Base-by-base conservation (phyloP, 345 rosid species). In the Gossypium ekmanianum region DNA sequence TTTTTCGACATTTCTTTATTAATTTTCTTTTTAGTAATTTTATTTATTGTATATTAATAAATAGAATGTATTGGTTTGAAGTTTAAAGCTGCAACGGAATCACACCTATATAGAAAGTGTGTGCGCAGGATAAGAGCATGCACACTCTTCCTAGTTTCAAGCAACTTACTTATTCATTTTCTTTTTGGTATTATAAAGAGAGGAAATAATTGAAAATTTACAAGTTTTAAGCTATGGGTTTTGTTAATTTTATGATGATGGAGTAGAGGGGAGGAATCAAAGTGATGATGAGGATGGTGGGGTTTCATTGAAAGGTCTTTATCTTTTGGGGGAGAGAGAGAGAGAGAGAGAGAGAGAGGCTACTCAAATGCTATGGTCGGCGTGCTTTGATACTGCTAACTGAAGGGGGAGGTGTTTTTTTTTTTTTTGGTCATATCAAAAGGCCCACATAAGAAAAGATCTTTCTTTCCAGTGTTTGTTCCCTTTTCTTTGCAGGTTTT, bases 21-120 rank as follows among this genome's bases (percentile, higher is more conserved):
- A 52, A 65, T 81, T 43, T 43, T 62, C 43, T 3, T 61, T 26
- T 39, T 68, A 34, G 43, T 39, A 59, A 51, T 16, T 22, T 79
- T 41, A 13, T 24, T 68, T 51, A 51, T 13, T 51, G 11, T n/a
- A 67, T 45, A 34, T n/a, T 29, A 3, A 13, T 12, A 39, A 39
- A 63, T 58, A 58, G 11, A 39, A 17, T 75, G 29, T 45, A 67
- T 79, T 71, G 58, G 27, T 65, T 34, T 73, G 72, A 83, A 82
- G 88, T 85, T 85, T 83, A 87, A 94, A 92, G 96, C 96, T 94
- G 96, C 96, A 74, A 92, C 85, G 93, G 79, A 83, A 88, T 86
- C 90, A 80, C 88, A 72, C 84, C 82, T 82, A 65, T 88, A 72
- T 85, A 83, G 92, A 84, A 86, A 86, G 88, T 82, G 82, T 80